Conservation (phyloP, 2,329 filamentous ascomycete species). For the Neospermospora avenae region DNA sequence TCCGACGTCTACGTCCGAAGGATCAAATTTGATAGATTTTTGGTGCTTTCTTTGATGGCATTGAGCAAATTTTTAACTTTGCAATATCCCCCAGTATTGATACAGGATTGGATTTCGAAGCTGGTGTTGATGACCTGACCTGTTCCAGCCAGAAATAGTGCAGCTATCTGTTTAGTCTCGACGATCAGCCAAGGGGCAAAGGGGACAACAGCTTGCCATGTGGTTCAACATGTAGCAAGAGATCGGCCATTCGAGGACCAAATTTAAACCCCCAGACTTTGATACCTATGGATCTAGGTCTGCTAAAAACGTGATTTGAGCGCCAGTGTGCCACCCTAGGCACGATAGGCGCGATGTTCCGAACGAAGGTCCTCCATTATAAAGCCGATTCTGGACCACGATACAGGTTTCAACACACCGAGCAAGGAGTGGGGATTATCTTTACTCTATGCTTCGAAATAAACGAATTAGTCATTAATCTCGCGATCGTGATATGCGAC, state of each 20-base stretch:
- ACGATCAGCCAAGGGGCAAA: background rate
- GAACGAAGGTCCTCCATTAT: background rate
- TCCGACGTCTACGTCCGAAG: background rate
- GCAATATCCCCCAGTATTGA: constrained; percentile 6
- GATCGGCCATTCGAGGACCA: background rate
- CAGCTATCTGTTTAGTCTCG: background rate
- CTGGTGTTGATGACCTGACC: background rate
- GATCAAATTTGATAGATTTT: background rate
- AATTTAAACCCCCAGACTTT: background rate
- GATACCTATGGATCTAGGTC: background rate
- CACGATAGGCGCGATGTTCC: background rate
- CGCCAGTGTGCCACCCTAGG: background rate
- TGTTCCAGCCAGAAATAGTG: background rate
- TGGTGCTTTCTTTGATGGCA: background rate
- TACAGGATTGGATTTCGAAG: constrained; percentile 1
- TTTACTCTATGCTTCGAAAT: background rate
- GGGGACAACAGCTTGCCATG: background rate
- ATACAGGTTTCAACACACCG: background rate
- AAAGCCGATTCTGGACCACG: background rate
- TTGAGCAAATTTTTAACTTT: constrained; percentile 3
- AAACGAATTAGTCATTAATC: background rate
- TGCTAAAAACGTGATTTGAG: background rate
- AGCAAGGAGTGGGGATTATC: too few relatives aligned
- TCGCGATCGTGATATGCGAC: background rate
- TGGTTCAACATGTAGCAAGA: background rate